phyloP scores from a whole-genome alignment of 371 early-diverging fungal species.

The Choanephora cucurbitarum region DNA sequence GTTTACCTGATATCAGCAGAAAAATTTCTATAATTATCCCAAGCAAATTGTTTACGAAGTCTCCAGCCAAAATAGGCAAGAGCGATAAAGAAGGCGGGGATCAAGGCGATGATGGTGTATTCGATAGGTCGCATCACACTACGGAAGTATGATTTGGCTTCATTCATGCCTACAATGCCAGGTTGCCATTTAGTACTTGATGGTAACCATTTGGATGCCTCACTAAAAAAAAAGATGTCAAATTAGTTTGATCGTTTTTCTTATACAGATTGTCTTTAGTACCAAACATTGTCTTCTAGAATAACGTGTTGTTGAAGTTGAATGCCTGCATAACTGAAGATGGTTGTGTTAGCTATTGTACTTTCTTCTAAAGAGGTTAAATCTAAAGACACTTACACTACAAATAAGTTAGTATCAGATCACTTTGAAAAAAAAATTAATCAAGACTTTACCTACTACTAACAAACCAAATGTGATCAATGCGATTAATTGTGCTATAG shows the following conservation, averaged over 20 bases:
- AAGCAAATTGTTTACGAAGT: slow-evolving; percentile 52
- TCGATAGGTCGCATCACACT: slow-evolving; percentile 47
- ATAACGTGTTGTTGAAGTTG: slow-evolving; percentile 56
- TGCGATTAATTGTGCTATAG: slow-evolving; percentile 43
- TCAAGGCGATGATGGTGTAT: slow-evolving; percentile 52
- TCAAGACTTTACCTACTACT: slow-evolving; percentile 51
- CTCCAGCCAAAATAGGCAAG: slow-evolving; percentile 44
- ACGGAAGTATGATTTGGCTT: slow-evolving; percentile 36
- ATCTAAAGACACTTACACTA: slow-evolving; percentile 6
- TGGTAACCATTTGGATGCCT: slow-evolving; percentile 5
- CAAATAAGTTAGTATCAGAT: too few species aligned
- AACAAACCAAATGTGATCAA: slow-evolving; percentile 45
- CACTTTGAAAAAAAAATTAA: too few species aligned
- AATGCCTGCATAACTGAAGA: slow-evolving; percentile 46
- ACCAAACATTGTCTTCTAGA: slow-evolving; percentile 51
- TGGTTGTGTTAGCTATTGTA: background rate
- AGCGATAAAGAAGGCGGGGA: slow-evolving; percentile 46
- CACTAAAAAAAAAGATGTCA: too few species aligned
- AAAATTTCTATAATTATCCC: slow-evolving; percentile 56
- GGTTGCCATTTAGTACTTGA: slow-evolving; percentile 32
- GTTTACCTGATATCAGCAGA: slow-evolving; percentile 54
- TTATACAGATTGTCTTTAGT: background rate
- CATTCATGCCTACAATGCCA: slow-evolving; percentile 23
- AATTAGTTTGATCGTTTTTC: too few species aligned
- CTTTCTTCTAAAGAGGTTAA: too few species aligned